Base-by-base conservation (phyloP, 2,329 filamentous ascomycete genomes). In the Hymenoscyphus linearis region DNA sequence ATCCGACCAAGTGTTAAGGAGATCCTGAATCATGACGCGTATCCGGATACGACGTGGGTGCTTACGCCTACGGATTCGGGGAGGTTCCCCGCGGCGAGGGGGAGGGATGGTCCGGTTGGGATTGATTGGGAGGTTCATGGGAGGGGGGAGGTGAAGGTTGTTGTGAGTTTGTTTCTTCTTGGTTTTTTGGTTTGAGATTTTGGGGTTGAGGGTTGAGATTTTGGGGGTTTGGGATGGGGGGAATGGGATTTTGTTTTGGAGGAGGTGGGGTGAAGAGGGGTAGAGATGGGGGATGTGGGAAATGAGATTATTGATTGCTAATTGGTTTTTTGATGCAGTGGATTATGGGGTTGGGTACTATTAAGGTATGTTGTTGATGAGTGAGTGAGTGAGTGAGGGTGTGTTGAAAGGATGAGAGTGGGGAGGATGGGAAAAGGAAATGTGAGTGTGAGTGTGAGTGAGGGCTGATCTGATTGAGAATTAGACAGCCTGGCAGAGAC, bases 71-170 rank as follows among this genome's bases (percentile, higher is more conserved):
- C 85, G 55, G 78, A 79, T 47, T 79, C 81, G 56, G 90, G 87
- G 4, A 80, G 80, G 52, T 71, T 84, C 6, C 75, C 83, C 2
- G 89, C 90, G 31, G 91, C 88, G n/a, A 78, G 82, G 60, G 83
- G 78, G 40, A 82, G 89, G 68, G 88, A 91, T 65, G 91, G 90
- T 1, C 91, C 90, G 22, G 78, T 96, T 66, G 82, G 88, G 53
- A 85, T 96, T 58, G 80, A 84, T 58, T 96, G 90, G 81, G 89
- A 95, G 74, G 79, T 95, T 55, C 91, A 96, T 76, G 90, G 91
- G 60, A 77, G 81, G 64, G 91, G 90, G 3, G 83, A 87, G 55
- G 80, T 82, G 66, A 89, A 89, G 77, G 76, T 95, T 65, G 79
- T 91, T 68, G 90, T 95, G 58, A 47, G 63, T 62, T 9, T 18